Evolutionary conservation across 352 stramenopile species (phyloP).

Genomic region (Aphanomyces stellatus): DNA sequence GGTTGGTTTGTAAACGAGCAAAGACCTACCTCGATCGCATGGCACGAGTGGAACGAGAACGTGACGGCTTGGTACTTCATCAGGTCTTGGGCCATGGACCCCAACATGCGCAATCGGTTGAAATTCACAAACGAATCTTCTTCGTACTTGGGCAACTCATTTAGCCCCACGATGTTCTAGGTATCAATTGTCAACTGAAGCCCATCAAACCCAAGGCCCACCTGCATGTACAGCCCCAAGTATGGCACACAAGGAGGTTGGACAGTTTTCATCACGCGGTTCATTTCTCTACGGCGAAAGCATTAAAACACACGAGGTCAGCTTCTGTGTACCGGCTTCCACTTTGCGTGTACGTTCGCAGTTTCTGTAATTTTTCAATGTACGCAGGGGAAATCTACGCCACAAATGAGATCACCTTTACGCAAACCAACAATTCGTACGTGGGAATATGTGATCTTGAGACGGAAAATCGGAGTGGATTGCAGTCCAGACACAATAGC

Average conservation of each 20-base stretch:
- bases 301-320: neutral
- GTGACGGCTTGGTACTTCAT: constrained; percentile 57
- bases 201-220: constrained; percentile 7
- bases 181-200: neutral
- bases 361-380: neutral
- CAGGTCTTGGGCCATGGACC: constrained; percentile 68
- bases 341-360: constrained; percentile 34
- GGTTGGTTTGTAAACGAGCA: neutral
- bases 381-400: too few relatives aligned
- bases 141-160: constrained; percentile 66
- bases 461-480: constrained; percentile 76
- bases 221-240: constrained; percentile 79
- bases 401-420: too few relatives aligned
- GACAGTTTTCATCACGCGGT: constrained; percentile 68
- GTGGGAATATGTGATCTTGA: constrained; percentile 62
- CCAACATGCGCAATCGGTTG: constrained; percentile 61
- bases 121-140: constrained; percentile 56
- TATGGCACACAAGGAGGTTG: constrained; percentile 77
- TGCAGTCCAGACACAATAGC: constrained; percentile 79
- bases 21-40: constrained; percentile 57
- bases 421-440: too few relatives aligned
- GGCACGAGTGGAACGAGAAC: constrained; percentile 52
- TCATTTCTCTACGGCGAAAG: constrained; percentile 76
- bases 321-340: neutral
- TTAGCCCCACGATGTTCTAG: constrained; percentile 68